phyloP scores from a whole-genome alignment of 305 asterid genomes.

The Fraxinus platypoda region DNA sequence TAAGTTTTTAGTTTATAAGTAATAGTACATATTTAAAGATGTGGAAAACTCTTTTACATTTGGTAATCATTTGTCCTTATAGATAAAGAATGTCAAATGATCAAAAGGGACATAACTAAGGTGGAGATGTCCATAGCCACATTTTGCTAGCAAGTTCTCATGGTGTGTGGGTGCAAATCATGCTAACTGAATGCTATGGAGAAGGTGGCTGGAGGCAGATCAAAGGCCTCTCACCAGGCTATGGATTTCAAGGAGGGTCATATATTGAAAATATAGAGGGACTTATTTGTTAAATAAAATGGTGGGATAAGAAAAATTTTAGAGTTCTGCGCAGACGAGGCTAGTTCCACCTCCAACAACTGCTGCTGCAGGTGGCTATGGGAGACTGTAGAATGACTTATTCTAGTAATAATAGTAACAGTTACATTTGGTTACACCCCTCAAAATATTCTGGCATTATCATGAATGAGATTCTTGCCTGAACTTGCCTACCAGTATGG shows the following conservation, averaged over 20 bases:
- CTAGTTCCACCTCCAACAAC: not conserved
- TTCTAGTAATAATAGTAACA: not conserved
- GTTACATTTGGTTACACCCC: not conserved
- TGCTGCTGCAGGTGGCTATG: not conserved
- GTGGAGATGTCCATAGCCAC: not conserved
- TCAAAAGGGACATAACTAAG: not conserved
- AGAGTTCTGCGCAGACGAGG: not conserved
- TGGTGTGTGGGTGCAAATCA: not conserved
- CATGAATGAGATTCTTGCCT: not conserved
- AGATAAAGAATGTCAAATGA: not conserved
- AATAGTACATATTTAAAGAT: not conserved
- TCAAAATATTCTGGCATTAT: not conserved
- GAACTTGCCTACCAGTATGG: not conserved
- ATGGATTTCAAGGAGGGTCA: not conserved
- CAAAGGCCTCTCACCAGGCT: not conserved
- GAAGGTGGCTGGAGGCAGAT: not conserved
- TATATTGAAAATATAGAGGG: not conserved
- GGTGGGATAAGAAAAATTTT: not conserved
- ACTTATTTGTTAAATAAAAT: not conserved
- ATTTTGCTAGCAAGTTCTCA: not conserved
- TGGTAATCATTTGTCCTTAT: not conserved
- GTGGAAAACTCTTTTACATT: not conserved
- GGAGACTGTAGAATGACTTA: not conserved
- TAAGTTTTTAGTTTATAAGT: not conserved
- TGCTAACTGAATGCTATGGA: not conserved